Evolutionary conservation across 352 stramenopile species (phyloP), one percentile per base, ranked within the genome.

Genomic region (Phytophthora cryptogea): DNA sequence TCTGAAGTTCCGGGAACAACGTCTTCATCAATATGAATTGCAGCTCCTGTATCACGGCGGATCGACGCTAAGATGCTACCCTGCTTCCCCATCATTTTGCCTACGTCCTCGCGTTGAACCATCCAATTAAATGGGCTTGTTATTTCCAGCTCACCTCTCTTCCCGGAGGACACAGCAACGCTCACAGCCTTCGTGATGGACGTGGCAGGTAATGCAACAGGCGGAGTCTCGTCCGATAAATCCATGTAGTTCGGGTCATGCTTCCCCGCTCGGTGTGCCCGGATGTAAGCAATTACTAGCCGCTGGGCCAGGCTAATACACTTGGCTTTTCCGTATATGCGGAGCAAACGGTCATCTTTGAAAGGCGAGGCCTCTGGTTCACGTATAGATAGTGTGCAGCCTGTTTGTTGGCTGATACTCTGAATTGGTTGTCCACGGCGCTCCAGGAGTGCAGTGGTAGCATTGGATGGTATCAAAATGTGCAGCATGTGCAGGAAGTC

Each of bases 251-350:
- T 80, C 7, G 78, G 74, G 46, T 92, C 73, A 1, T 54, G 41
- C 45, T 84, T 83, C 11, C 68, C 57, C 20, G 55, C 54, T 31
- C 75, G 70, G 55, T 75, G 76, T 8, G 66, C 66, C 5, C 80
- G 78, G 39, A 92, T 83, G 16, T 65, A 69, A 1, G 78, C 76
- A 30, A 92, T 77, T 3, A 88, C 68, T 9, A 90, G 63, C 32
- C 77, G 76, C 30, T 90, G 78, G 10, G 83, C 80, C 27, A 88
- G 60, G 39, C 72, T 81, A 28, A 92, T 89, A 27, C 70, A 63
- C 40, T 80, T 79, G 7, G 80, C 45, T 51, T 73, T 83, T 13
- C 83, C 83, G 31, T 81, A 79, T 10, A 92, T 66, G 20, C 78
- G 78, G 5, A 92, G 61, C 27, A 90, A 66, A 11, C 76, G 75